Evolutionary conservation across 176 grass and related monocot genomes (phyloP).

Genomic region (Rhipidocladum racemiflorum): DNA sequence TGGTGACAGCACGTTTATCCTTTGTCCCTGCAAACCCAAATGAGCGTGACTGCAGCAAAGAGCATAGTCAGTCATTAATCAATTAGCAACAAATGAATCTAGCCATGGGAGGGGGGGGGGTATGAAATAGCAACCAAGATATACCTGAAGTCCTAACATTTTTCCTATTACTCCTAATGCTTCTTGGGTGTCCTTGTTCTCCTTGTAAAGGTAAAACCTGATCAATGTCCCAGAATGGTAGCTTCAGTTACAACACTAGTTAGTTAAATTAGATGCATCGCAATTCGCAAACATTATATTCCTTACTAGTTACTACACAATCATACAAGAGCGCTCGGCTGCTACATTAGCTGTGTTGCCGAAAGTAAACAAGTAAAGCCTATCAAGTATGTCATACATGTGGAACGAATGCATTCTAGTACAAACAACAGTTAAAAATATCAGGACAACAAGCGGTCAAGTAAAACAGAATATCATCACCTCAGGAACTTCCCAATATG

Average conservation of each 20-base stretch:
- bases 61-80: slow-evolving; percentile 27
- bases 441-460: neutral
- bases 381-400: neutral
- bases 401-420: neutral
- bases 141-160: slow-evolving; percentile 93
- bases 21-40: slow-evolving; percentile 99
- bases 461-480: slow-evolving; percentile 35
- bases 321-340: neutral
- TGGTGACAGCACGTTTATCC: slow-evolving; percentile 86
- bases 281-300: neutral
- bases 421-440: neutral
- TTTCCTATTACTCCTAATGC: slow-evolving; percentile 87
- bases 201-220: slow-evolving; percentile 95
- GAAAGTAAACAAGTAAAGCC: neutral
- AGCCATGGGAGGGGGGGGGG: neutral
- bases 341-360: neutral
- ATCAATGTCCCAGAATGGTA: slow-evolving; percentile 14
- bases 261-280: neutral
- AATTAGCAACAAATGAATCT: slow-evolving; percentile 28
- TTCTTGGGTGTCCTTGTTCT: slow-evolving; percentile 98
- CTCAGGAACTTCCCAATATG: slow-evolving; percentile 83
- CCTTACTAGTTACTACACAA: neutral
- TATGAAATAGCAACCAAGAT: neutral
- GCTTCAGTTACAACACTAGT: slow-evolving; percentile 15
- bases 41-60: slow-evolving; percentile 61